Conservation (phyloP, 306 rosid genomes). For the Vachellia collinsii region DNA sequence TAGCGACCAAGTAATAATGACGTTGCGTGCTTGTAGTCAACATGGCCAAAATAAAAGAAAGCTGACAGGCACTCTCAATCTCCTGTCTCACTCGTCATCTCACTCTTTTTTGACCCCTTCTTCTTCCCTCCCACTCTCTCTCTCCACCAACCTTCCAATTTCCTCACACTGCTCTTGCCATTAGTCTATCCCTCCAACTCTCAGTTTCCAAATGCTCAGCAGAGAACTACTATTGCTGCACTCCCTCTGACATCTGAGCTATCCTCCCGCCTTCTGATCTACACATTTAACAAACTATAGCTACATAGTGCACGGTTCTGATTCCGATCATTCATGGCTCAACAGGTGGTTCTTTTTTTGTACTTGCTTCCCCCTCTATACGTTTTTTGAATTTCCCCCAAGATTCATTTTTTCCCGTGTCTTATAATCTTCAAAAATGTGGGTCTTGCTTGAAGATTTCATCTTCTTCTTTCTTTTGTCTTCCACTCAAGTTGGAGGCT, state of each 20-base stretch:
- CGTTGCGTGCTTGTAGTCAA: constrained; percentile 53
- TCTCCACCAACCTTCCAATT: not conserved
- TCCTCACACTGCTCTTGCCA: not conserved
- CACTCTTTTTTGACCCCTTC: constrained; percentile 35
- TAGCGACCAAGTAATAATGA: constrained; percentile 45
- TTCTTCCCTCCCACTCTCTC: not conserved
- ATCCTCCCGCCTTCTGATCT: constrained; percentile 25
- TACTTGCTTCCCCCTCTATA: not conserved
- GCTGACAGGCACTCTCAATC: constrained; percentile 23
- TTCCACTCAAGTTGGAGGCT: constrained; percentile 22
- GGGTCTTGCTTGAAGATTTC: too few species aligned
- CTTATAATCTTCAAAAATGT: too few species aligned
- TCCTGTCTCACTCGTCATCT: not conserved
- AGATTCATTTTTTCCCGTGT: too few species aligned
- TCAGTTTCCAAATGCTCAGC: not conserved
- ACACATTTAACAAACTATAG: not conserved
- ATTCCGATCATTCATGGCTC: constrained; percentile 53
- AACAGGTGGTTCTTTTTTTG: constrained; percentile 54
- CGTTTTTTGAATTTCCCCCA: not conserved
- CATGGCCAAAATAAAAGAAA: constrained; percentile 35
- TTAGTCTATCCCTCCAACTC: too few species aligned
- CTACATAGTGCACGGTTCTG: not conserved
- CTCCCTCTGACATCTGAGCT: constrained; percentile 34
- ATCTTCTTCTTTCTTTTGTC: not conserved
- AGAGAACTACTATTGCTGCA: constrained; percentile 22